Base-by-base conservation (phyloP, 2,329 filamentous ascomycete species). In the Apiospora phragmitis region DNA sequence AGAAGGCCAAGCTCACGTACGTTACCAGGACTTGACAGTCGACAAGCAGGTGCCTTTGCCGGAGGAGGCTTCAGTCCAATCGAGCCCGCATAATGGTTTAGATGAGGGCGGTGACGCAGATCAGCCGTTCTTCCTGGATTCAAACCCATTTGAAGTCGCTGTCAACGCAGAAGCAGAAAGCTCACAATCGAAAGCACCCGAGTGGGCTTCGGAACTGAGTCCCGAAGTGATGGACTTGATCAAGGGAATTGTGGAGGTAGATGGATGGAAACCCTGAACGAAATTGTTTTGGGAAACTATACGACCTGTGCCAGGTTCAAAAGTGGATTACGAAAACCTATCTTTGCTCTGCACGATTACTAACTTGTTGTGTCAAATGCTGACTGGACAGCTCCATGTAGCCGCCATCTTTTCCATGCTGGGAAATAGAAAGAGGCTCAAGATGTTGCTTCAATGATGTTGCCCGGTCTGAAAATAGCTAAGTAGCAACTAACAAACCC, bases 161-260 rank as follows among this genome's bases (percentile, higher is more conserved):
- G 21, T 65, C 65, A 47, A 29, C 67, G 4, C 55, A 41, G n/a
- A 45, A 12, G 62, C 21, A 43, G 69, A 69, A 38, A 14, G n/a
- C 35, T 1, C 29, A 5, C 41, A 43, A 21, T 18, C 68, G 6
- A 67, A 51, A 4, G 76, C 78, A 26, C 76, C 76, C 12, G 75
- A 72, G 29, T 79, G 77, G 78, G 32, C 78, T 8, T 73, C 75
- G 1, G 77, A 77, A 47, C 74, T 77, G 51, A 74, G 79, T n/a
- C 71, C 76, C 1, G 75, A 76, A 35, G 55, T 79, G 11, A 74
- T 79, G 42, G 65, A 78, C 18, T 74, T 74, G 67, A 74, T 62
- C 32, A 62, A 62, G 18, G 55, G 55, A 6, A 38, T 62, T 11
- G 55, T 62, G 32, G 55, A 62, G 21, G 55, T 62, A 38, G 55